Evolutionary conservation across 768 basidiomycete species (phyloP).

Genomic region (Lactarius trivialis): DNA sequence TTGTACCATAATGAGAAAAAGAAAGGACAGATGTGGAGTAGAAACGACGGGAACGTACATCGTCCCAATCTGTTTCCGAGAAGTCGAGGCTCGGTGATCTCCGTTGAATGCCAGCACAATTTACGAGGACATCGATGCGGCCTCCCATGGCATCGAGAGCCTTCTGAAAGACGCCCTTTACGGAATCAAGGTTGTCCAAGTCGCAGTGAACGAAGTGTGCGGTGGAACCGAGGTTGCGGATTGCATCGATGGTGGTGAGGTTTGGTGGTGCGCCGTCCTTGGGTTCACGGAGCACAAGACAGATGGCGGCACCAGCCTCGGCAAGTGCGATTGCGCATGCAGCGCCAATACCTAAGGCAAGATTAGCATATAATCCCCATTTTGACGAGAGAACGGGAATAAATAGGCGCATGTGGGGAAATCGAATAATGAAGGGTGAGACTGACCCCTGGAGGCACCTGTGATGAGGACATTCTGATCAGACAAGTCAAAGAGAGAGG

Average conservation of each 20-base stretch:
- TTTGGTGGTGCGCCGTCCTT: conserved; percentile 33
- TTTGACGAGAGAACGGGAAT: conserved; percentile 1
- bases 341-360: conserved; percentile 43
- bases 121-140: conserved; percentile 57
- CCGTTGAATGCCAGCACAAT: conserved; percentile 61
- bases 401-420: conserved; percentile 4
- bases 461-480: conserved; percentile 72
- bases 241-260: conserved; percentile 32
- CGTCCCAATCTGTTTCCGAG: conserved; percentile 63
- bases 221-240: conserved; percentile 32
- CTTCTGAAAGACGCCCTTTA: conserved; percentile 42
- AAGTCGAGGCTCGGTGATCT: conserved; percentile 58
- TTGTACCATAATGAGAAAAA: conserved; percentile 7
- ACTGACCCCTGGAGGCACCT: conserved; percentile 68
- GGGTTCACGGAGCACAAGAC: conserved; percentile 41
- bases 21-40: conserved; percentile 5
- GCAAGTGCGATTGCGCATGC: conserved; percentile 50
- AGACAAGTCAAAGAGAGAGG: conserved; percentile 58
- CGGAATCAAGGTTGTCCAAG: conserved; percentile 43
- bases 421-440: conserved; percentile 7
- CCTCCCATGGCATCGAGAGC: conserved; percentile 46
- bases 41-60: conserved; percentile 39
- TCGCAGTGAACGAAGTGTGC: conserved; percentile 50
- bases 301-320: conserved; percentile 47
- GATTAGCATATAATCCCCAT: background rate